A percentile compares a stretch with the other conserved stretches of the same genome.
These are phyloP conservation scores for Cladosporium sp. DNA, from an alignment of 2,329 filamentous ascomycete species.

Conservation along the genomic window DNA sequence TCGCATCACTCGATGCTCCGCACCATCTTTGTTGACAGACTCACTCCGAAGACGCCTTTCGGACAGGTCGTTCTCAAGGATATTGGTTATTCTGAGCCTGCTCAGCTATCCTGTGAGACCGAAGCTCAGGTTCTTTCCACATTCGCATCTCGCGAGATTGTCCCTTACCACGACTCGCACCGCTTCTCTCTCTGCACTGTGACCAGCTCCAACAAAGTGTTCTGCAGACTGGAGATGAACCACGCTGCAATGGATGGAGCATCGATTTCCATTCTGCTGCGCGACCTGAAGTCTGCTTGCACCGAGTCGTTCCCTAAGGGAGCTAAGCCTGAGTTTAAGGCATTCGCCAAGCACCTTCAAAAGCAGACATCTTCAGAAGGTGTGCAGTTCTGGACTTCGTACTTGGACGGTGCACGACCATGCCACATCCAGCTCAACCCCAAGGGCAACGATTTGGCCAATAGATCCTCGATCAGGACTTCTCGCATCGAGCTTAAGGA, in stretches of 20 bases:
- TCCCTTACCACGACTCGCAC: conserved; percentile 11
- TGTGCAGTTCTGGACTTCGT: conserved; percentile 6
- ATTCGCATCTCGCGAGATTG: conserved; percentile 6
- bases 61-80: conserved; percentile 10
- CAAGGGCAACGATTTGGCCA: conserved; percentile 3
- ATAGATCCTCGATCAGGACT: conserved; percentile 2
- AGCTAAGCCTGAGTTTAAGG: conserved; percentile 1
- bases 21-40: conserved; percentile 32
- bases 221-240: conserved; percentile 11
- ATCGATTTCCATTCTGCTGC: conserved; percentile 38
- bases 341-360: neutral
- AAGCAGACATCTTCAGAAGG: neutral
- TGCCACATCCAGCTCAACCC: conserved; percentile 5
- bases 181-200: conserved; percentile 9
- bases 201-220: neutral
- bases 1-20: conserved; percentile 34
- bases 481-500: conserved; percentile 9
- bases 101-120: neutral
- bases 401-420: neutral
- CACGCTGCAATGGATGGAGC: conserved; percentile 41
- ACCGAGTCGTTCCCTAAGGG: neutral
- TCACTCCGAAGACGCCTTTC: neutral
- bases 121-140: conserved; percentile 4
- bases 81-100: conserved; percentile 1
- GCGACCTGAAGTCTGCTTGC: neutral